phyloP scores from a whole-genome alignment of 176 grass and related monocot genomes.

The Areca catechu region DNA sequence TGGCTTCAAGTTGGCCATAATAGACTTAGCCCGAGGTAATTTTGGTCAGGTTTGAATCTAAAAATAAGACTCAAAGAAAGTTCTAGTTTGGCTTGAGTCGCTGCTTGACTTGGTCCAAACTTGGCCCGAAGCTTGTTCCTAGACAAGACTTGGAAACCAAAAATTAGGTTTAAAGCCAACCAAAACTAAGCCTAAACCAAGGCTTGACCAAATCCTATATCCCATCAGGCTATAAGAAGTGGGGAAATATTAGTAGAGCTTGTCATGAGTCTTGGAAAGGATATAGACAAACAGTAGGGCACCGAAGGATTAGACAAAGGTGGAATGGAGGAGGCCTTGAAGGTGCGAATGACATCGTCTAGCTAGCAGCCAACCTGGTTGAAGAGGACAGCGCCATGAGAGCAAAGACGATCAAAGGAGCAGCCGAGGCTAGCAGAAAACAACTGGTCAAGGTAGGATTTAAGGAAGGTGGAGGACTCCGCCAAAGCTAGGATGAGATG shows the following conservation, averaged over 20 bases:
- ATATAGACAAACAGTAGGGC: conserved; percentile 67
- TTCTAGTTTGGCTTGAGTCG: too few relatives aligned
- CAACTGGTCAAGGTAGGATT: conserved; percentile 30
- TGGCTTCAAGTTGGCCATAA: too few relatives aligned
- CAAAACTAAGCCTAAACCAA: too few relatives aligned
- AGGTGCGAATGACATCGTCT: conserved; percentile 53
- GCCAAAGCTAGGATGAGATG: conserved; percentile 25
- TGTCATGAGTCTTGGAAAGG: conserved; percentile 40
- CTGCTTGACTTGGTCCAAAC: too few relatives aligned
- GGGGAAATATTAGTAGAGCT: conserved; percentile 60
- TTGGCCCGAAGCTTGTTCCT: too few relatives aligned
- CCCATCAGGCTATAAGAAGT: conserved; percentile 13
- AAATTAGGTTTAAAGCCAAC: too few relatives aligned
- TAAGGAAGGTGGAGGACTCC: conserved; percentile 21
- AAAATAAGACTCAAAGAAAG: too few relatives aligned
- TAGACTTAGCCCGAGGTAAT: too few relatives aligned
- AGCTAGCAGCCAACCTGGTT: conserved; percentile 55
- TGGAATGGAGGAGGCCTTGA: conserved; percentile 22
- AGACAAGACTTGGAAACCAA: too few relatives aligned
- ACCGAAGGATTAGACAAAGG: conserved; percentile 50
- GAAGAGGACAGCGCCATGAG: conserved; percentile 59
- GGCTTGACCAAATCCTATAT: too few relatives aligned
- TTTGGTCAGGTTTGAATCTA: too few relatives aligned
- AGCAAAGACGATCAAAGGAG: conserved; percentile 7
- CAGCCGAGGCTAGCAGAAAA: conserved; percentile 35